phyloP scores from a whole-genome alignment of 257 asterid species.

The Datura wrightii region DNA sequence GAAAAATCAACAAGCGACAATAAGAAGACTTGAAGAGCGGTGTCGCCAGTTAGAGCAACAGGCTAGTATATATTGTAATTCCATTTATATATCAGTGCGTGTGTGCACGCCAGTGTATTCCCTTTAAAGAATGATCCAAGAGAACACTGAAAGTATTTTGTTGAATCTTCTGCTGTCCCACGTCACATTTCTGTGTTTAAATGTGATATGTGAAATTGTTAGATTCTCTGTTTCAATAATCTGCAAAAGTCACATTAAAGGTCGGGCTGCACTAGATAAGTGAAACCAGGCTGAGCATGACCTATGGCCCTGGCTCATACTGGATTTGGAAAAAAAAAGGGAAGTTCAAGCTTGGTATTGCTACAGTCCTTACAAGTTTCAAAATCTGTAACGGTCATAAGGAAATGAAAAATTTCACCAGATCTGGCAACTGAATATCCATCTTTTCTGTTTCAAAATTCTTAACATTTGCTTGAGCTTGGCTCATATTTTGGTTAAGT shows the following conservation, averaged over 20 bases:
- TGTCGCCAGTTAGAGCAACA: constrained; percentile 97
- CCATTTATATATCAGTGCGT: neutral
- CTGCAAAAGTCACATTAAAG: constrained; percentile 8
- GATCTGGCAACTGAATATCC: constrained; percentile 9
- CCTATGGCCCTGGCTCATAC: neutral
- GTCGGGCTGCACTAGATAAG: neutral
- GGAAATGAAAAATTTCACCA: neutral
- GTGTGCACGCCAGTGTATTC: neutral
- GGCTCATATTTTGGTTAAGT: neutral
- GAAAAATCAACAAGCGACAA: constrained; percentile 97
- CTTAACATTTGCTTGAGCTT: neutral
- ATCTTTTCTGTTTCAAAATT: constrained; percentile 20
- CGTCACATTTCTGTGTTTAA: neutral
- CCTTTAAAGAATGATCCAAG: constrained; percentile 23
- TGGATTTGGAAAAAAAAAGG: neutral
- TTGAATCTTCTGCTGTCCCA: constrained; percentile 20
- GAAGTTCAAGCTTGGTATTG: constrained; percentile 6
- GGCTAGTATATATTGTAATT: constrained; percentile 48
- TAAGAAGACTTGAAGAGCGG: constrained; percentile 97
- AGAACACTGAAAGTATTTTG: neutral
- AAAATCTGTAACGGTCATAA: neutral
- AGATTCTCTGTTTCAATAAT: neutral
- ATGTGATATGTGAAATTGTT: constrained; percentile 16
- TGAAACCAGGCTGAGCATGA: constrained; percentile 23
- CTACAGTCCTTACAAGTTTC: constrained; percentile 3